These are phyloP conservation scores for Haplographium delicatum DNA, from an alignment of 495 filamentous ascomycete genomes.

Conservation along the genomic window DNA sequence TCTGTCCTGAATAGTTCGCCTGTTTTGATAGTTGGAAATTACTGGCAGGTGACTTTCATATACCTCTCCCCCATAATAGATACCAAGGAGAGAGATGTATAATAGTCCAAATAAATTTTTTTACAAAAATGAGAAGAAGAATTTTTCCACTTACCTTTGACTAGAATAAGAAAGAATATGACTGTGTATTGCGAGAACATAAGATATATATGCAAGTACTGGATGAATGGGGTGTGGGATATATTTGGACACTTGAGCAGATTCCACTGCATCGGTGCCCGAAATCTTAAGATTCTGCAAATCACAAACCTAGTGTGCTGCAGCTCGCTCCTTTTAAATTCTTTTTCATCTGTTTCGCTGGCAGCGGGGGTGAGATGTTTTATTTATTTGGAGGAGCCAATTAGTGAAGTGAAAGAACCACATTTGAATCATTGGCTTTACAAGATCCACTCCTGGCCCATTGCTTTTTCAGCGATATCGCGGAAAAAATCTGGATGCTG, in stretches of 20 bases:
- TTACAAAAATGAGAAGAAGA: background rate
- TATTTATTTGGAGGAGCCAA: too few relatives aligned
- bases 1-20: background rate
- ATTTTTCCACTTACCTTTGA: too few relatives aligned
- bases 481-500: background rate
- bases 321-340: conserved; percentile 1
- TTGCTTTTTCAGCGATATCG: background rate
- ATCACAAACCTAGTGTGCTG: conserved; percentile 8
- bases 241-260: background rate
- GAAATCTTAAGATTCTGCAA: conserved; percentile 1
- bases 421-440: background rate
- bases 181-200: background rate
- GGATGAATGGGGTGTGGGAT: conserved; percentile 2
- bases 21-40: too few relatives aligned
- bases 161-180: background rate
- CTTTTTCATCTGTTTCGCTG: conserved; percentile 1
- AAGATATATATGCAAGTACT: conserved; percentile 6
- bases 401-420: too few relatives aligned
- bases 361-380: too few relatives aligned
- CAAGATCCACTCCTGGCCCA: background rate
- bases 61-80: conserved; percentile 6
- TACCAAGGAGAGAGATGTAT: background rate
- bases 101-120: background rate
- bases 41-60: too few relatives aligned
- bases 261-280: conserved; percentile 13